Conservation (phyloP, 73 alveolate genomes). For the Paramecium sonneborni region DNA sequence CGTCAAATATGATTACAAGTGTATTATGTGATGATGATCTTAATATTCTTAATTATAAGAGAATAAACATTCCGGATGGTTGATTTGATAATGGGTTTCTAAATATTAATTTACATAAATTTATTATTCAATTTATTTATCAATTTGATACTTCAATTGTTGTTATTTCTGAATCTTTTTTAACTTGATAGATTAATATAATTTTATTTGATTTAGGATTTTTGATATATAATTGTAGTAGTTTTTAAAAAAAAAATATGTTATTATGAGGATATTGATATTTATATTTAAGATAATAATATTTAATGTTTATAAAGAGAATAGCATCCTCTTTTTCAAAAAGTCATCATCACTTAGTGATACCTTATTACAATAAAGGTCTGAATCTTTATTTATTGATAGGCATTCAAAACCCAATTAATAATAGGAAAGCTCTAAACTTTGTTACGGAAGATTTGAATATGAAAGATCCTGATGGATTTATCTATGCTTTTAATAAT, state of each 20-base stretch:
- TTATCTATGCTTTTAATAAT: constrained; percentile 49
- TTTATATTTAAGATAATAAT: not conserved
- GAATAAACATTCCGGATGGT: not conserved
- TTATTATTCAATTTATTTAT: too few relatives aligned
- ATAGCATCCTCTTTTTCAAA: not conserved
- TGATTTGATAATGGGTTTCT: too few relatives aligned
- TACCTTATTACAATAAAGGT: not conserved
- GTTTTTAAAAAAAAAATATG: too few relatives aligned
- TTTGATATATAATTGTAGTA: too few relatives aligned
- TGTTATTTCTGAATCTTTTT: too few relatives aligned
- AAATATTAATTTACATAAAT: too few relatives aligned
- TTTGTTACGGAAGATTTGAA: not conserved
- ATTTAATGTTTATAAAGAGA: not conserved
- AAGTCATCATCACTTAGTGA: not conserved
- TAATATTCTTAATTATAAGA: not conserved
- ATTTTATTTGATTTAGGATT: too few relatives aligned
- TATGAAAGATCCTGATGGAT: constrained; percentile 9
- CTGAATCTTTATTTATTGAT: not conserved
- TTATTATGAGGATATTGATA: too few relatives aligned
- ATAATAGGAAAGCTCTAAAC: not conserved
- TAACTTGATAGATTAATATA: too few relatives aligned
- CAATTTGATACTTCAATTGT: too few relatives aligned
- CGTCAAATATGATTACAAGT: not conserved
- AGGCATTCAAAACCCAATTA: not conserved
- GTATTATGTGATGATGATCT: not conserved